Base-by-base conservation (phyloP, 208 protist species). In the Leishmania tarentolae region DNA sequence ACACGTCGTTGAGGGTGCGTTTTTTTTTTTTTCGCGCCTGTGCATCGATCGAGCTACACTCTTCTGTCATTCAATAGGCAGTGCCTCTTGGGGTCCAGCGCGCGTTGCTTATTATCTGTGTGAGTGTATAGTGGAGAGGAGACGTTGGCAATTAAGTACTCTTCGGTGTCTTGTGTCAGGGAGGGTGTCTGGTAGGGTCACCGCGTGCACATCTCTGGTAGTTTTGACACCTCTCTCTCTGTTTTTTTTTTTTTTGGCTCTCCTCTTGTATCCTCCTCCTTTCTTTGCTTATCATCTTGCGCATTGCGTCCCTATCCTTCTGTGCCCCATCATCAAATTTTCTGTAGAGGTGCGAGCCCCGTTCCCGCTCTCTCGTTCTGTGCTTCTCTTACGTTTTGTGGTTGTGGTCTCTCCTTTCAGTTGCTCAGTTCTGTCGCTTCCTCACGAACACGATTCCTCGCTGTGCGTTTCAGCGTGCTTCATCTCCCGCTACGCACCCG, bases 181-280 rank as follows among this genome's bases (percentile, higher is more conserved):
- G 61, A 5, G 61, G 9, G 61, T 40, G 31, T 40, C 61, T 40
- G 61, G 13, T 0, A 3, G 15, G 11, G 31, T 24, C 24, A 40
- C 13, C 31, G 61, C 31, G 28, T 68, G 13, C 5, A 68, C 31
- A 28, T 42, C 11, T 68, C 61, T 47, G 6, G 19, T n/a, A 47
- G 24, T 31, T 15, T 31, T 47, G 42, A 15, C 6, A 21, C 47
- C 66, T 47, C 37, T 17, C 40, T 72, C 1, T 72, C 19, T 47
- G 28, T 28, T 47, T 2, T 13, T 47, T 44, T 44, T 44, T 69
- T 44, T 6, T 44, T 6, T 44, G 35, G 21, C 72, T 37, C 35
- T 78, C 44, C 66, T 68, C 52, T 78, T 68, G 5, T 35, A 17
- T 69, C 17, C 57, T 78, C 47, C 52, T 11, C 52, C 61, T n/a